Evolutionary conservation across 306 rosid genomes (phyloP).

Genomic region (Biancaea sappan): DNA sequence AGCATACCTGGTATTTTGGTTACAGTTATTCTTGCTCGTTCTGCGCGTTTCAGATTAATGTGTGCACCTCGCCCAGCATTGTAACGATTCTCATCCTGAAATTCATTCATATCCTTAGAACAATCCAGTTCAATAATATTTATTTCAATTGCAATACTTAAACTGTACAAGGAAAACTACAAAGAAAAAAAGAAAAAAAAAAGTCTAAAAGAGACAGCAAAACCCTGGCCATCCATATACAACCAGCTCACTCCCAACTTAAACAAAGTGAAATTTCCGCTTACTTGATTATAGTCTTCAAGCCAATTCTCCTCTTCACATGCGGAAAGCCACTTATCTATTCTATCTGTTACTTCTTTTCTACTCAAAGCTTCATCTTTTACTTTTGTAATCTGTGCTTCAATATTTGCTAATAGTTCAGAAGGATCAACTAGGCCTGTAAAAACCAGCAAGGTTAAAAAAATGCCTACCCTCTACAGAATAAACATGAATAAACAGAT

Average conservation of each 20-base stretch:
- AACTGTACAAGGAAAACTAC: background rate
- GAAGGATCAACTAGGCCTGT: constrained; percentile 91
- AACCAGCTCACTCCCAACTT: constrained; percentile 2
- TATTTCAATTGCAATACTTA: constrained; percentile 15
- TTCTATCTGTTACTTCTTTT: constrained; percentile 83
- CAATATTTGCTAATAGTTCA: constrained; percentile 84
- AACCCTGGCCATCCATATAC: background rate
- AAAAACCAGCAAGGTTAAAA: constrained; percentile 7
- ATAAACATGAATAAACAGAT: constrained; percentile 1
- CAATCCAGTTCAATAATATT: constrained; percentile 14
- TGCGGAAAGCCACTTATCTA: constrained; percentile 89
- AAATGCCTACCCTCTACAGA: background rate
- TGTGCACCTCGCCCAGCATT: constrained; percentile 95
- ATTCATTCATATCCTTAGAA: constrained; percentile 33
- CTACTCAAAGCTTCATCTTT: constrained; percentile 86
- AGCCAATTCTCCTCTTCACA: constrained; percentile 99
- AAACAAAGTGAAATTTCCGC: constrained; percentile 33
- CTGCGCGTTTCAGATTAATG: constrained; percentile 94
- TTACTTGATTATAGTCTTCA: constrained; percentile 85
- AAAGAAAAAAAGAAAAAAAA: background rate
- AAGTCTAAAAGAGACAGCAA: background rate
- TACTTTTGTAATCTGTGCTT: constrained; percentile 73
- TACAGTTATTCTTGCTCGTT: constrained; percentile 81
- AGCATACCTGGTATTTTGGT: constrained; percentile 89
- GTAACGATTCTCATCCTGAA: constrained; percentile 85